Conservation (phyloP, 768 basidiomycete species). For the Sarcomyxa edulis region DNA sequence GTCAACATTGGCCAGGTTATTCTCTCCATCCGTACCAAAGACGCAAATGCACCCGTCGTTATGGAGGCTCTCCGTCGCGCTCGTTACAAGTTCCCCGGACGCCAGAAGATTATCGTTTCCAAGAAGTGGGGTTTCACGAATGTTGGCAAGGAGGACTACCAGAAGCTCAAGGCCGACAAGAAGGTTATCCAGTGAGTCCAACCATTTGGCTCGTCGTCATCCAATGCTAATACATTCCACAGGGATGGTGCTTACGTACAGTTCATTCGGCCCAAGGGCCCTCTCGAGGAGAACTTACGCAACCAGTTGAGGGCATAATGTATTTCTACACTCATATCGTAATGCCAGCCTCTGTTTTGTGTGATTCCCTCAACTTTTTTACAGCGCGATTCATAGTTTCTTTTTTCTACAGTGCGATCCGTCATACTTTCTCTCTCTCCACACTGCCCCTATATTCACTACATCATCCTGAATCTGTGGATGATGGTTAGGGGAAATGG, state of each 20-base stretch:
- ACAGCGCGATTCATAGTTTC: too few relatives aligned
- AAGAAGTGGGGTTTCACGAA: slow-evolving; percentile 99
- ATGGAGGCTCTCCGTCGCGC: slow-evolving; percentile 97
- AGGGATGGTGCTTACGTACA: slow-evolving; percentile 96
- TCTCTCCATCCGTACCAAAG: slow-evolving; percentile 83
- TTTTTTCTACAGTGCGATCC: too few relatives aligned
- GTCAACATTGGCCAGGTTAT: slow-evolving; percentile 98
- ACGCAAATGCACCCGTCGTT: slow-evolving; percentile 79
- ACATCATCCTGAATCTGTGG: not conserved
- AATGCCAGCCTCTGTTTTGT: too few relatives aligned
- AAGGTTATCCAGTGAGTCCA: slow-evolving; percentile 76
- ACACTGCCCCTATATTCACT: not conserved
- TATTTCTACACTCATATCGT: too few relatives aligned
- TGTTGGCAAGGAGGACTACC: slow-evolving; percentile 85
- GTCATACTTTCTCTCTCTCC: not conserved
- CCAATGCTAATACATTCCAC: slow-evolving; percentile 7
- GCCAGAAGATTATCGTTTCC: slow-evolving; percentile 94
- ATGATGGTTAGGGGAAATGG: slow-evolving; percentile 1
- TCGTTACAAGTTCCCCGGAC: slow-evolving; percentile 99
- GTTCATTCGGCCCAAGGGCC: slow-evolving; percentile 87
- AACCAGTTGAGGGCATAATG: slow-evolving; percentile 69
- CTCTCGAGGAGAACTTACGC: slow-evolving; percentile 79
- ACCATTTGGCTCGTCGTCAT: slow-evolving; percentile 2
- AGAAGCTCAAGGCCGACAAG: slow-evolving; percentile 86
- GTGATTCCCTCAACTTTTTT: too few relatives aligned